Percentiles rank a stretch among this genome's conserved stretches.
Evolutionary conservation across 306 rosid species (phyloP).

Genomic region (Datisca glomerata): DNA sequence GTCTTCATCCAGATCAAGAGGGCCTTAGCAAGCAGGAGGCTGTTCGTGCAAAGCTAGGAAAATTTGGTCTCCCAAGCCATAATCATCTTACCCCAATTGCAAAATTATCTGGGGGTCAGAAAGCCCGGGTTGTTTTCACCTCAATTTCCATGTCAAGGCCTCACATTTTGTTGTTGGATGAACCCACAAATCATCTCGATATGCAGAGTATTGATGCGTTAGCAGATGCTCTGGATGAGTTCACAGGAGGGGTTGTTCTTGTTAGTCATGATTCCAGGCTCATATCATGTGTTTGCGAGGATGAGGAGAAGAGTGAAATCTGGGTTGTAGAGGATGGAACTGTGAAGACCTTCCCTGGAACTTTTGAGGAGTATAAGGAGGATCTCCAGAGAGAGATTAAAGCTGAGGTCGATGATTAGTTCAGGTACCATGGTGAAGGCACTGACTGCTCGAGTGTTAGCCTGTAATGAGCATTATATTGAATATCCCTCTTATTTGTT

Average conservation of each 20-base stretch:
- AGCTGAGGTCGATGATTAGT: conserved; percentile 46
- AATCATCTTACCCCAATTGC: conserved; percentile 67
- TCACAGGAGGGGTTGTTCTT: conserved; percentile 65
- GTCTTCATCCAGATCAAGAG: conserved; percentile 62
- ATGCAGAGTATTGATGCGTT: conserved; percentile 81
- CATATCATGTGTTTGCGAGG: conserved; percentile 61
- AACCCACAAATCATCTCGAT: too few species aligned
- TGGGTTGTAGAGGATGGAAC: conserved; percentile 78
- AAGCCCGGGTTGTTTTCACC: conserved; percentile 63
- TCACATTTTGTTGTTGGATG: conserved; percentile 58
- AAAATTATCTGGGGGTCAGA: conserved; percentile 63
- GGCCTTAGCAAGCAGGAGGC: conserved; percentile 76
- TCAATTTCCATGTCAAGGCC: conserved; percentile 80
- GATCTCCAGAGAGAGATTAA: conserved; percentile 38
- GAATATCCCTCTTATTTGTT: too few species aligned
- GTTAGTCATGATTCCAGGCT: conserved; percentile 73
- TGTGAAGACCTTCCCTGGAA: conserved; percentile 25
- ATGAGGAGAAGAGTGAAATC: conserved; percentile 65
- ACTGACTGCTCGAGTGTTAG: neutral
- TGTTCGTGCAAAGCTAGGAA: conserved; percentile 53
- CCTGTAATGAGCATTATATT: too few species aligned
- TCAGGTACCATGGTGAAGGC: neutral
- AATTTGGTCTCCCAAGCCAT: conserved; percentile 61
- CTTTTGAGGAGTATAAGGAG: conserved; percentile 45
- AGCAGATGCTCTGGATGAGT: conserved; percentile 56